These are phyloP conservation scores for Suillus alpinus DNA, from an alignment of 768 basidiomycete species.

Conservation along the genomic window DNA sequence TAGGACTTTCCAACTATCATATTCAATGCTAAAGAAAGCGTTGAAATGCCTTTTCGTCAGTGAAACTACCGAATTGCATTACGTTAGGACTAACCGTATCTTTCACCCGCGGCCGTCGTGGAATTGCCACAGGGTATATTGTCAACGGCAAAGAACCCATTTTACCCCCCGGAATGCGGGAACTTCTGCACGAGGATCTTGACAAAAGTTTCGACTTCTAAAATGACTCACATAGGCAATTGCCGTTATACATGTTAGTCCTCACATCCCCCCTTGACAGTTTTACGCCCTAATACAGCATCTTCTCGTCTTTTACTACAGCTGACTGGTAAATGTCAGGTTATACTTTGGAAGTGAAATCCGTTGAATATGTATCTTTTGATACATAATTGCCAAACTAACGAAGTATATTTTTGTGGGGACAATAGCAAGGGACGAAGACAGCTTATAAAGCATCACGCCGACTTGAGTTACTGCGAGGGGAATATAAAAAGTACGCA, in stretches of 20 bases:
- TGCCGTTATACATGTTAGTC: not conserved
- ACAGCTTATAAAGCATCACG: not conserved
- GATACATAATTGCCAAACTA: not conserved
- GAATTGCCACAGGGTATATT: slow-evolving; percentile 43
- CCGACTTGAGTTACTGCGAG: not conserved
- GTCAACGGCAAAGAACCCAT: slow-evolving; percentile 54
- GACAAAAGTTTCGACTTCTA: slow-evolving; percentile 84
- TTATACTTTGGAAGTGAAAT: not conserved
- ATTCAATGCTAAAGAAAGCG: slow-evolving; percentile 85
- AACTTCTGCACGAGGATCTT: slow-evolving; percentile 81
- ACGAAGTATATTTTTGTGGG: not conserved
- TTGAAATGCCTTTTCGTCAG: slow-evolving; percentile 98
- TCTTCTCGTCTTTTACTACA: not conserved
- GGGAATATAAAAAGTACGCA: not conserved
- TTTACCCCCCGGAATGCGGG: slow-evolving; percentile 87
- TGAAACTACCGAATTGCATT: slow-evolving; percentile 13
- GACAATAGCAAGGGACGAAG: not conserved
- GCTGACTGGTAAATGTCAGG: not conserved
- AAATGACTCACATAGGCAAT: slow-evolving; percentile 10
- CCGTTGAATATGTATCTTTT: not conserved
- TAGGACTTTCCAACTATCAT: slow-evolving; percentile 88
- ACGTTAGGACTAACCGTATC: not conserved
- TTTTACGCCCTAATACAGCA: not conserved
- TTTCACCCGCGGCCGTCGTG: not conserved
- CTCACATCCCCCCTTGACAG: not conserved